Conservation (phyloP, 2,329 filamentous ascomycete species). For the Botrytis pseudocinerea region DNA sequence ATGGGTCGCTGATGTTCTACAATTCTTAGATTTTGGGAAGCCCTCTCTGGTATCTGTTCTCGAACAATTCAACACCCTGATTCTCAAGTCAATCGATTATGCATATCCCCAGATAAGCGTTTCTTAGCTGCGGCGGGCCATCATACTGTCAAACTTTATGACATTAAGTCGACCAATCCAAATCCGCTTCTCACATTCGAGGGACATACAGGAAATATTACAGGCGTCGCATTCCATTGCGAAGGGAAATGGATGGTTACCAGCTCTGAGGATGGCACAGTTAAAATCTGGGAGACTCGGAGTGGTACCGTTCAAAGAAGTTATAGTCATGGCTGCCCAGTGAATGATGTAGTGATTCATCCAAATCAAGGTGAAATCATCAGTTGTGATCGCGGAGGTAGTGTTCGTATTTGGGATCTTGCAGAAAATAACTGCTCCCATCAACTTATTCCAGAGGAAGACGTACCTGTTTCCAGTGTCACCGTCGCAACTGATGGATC, state of each 20-base stretch:
- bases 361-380: conserved; percentile 98
- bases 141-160: conserved; percentile 93
- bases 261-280: conserved; percentile 82
- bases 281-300: conserved; percentile 42
- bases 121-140: conserved; percentile 76
- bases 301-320: conserved; percentile 72
- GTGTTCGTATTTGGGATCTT: conserved; percentile 93
- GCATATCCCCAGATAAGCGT: conserved; percentile 97
- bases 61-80: conserved; percentile 97
- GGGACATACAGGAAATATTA: conserved; percentile 93
- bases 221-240: conserved; percentile 95
- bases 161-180: conserved; percentile 97
- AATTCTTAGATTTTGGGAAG: conserved; percentile 85
- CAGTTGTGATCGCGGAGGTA: conserved; percentile 89
- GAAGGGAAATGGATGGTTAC: conserved; percentile 99
- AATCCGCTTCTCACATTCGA: conserved; percentile 92
- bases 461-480: conserved; percentile 89
- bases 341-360: conserved; percentile 99
- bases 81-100: conserved; percentile 96
- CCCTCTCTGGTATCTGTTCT: conserved; percentile 94
- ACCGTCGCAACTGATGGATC: conserved; percentile 94
- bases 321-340: conserved; percentile 84
- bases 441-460: conserved; percentile 93
- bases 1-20: conserved; percentile 20
- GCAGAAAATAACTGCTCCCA: conserved; percentile 97